Base-by-base conservation (phyloP, 2,329 filamentous ascomycete genomes). In the Aspergillus calidoustus region DNA sequence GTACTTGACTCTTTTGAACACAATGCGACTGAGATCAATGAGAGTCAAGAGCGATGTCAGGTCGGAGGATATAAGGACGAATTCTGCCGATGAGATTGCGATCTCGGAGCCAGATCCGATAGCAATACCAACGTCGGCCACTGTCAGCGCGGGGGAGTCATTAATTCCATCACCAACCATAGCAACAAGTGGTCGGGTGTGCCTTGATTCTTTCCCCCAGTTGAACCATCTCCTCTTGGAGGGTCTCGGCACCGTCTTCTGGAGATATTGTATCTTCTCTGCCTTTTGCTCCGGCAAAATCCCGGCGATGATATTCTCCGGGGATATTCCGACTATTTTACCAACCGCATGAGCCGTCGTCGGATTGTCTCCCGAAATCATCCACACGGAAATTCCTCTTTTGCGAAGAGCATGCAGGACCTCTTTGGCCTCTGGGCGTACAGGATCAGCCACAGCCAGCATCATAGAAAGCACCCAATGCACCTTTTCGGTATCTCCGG, bases 41-140 rank as follows among this genome's bases (percentile, higher is more conserved):
- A 95, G 83, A 19, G 88, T 90, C 49, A 92, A 83, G 31, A 94
- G 84, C 0, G 87, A 83, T 6, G 78, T 78, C 19, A 95, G 82
- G 65, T 88, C 83, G 30, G 87, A 88, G 66, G 87, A 87, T 44
- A 94, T 82, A 3, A 94, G 82, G n/a, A 94, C 88, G 34, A 38
- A 82, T 55, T 89, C 88, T 0, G 91, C 90, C 0, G 89, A 89
- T 46, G 89, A 89, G 61, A 93, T 87, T 3, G 91, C 91, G 53
- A 94, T 89, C 72, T 94, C 91, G 0, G 88, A 91, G 7, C 91
- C 91, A 1, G 86, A 88, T 1, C 89, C 90, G 61, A 94, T 86
- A 1, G 91, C 89, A 62, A 95, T 92, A 57, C 90, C 90, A 1
- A 93, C 86, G 67, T 95, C 91, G n/a, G n/a, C n/a, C n/a, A n/a